Evolutionary conservation across 2,329 filamentous ascomycete genomes (phyloP).

Genomic region (Sporothrix variecibatus): DNA sequence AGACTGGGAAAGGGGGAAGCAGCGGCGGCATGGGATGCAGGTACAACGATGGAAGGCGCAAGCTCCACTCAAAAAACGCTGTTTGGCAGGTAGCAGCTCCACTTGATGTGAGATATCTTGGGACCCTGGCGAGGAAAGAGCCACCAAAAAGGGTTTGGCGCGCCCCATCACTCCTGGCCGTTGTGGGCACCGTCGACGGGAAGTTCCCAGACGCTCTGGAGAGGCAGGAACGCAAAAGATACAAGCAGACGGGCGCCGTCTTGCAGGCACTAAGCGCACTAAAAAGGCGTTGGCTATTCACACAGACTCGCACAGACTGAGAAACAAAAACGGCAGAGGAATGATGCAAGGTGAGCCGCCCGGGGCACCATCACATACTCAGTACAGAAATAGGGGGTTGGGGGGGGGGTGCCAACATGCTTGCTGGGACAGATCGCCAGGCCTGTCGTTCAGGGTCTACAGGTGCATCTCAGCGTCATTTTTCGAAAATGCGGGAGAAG

Average conservation of each 20-base stretch:
- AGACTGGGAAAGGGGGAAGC: conserved; percentile 14
- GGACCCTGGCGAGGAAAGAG: not conserved
- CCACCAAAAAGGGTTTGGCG: conserved; percentile 3
- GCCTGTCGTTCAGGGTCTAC: not conserved
- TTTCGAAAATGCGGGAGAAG: not conserved
- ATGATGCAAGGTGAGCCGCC: not conserved
- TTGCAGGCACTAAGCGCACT: not conserved
- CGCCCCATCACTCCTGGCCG: not conserved
- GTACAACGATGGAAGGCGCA: conserved; percentile 15
- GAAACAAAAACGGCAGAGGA: not conserved
- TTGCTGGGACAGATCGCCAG: not conserved
- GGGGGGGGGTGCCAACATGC: not conserved
- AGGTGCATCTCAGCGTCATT: not conserved
- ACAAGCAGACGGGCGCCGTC: not conserved
- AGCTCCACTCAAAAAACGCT: conserved; percentile 6
- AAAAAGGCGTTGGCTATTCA: not conserved
- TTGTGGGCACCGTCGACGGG: conserved; percentile 16
- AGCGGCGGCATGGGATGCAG: conserved; percentile 8
- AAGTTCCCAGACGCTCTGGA: conserved; percentile 14
- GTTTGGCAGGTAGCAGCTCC: conserved; percentile 1
- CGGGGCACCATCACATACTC: not conserved
- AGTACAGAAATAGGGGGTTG: not conserved
- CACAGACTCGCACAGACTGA: not conserved
- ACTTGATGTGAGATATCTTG: conserved; percentile 9
- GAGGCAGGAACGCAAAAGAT: not conserved